A percentile compares a stretch with the other conserved stretches of the same genome.
These are phyloP conservation scores for Nakaseomyces sp. DNA, from an alignment of 1,139 yeast species.

Conservation along the genomic window DNA sequence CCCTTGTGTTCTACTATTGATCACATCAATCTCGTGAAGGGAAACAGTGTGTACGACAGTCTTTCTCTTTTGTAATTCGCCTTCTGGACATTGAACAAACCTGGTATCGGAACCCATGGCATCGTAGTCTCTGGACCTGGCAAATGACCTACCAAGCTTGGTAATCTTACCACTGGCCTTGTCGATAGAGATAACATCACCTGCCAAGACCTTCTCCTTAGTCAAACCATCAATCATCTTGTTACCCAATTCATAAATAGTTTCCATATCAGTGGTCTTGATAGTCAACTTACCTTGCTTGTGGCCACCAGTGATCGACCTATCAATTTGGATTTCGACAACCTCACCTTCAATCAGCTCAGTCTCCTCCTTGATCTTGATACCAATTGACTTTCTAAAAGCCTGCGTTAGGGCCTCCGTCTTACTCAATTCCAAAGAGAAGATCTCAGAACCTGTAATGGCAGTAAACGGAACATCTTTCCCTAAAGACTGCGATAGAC, in stretches of 20 bases:
- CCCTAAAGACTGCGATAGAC: slow-evolving; percentile 82
- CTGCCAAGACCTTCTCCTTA: slow-evolving; percentile 92
- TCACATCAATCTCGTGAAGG: slow-evolving; percentile 94
- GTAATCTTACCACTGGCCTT: slow-evolving; percentile 92
- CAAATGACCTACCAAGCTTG: slow-evolving; percentile 88
- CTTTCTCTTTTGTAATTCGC: slow-evolving; percentile 91
- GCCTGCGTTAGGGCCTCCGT: slow-evolving; percentile 96
- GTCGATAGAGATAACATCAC: slow-evolving; percentile 93
- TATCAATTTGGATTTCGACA: slow-evolving; percentile 94
- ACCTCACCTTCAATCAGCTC: slow-evolving; percentile 98
- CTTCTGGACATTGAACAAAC: slow-evolving; percentile 97
- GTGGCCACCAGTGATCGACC: slow-evolving; percentile 94
- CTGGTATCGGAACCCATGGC: slow-evolving; percentile 99
- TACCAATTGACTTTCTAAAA: slow-evolving; percentile 90
- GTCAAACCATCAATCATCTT: slow-evolving; percentile 96
- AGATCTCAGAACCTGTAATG: slow-evolving; percentile 88
- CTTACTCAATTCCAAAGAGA: slow-evolving; percentile 81
- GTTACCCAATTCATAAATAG: slow-evolving; percentile 91
- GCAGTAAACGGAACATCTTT: slow-evolving; percentile 92
- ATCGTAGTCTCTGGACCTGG: slow-evolving; percentile 95
- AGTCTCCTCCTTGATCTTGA: slow-evolving; percentile 91
- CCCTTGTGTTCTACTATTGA: slow-evolving; percentile 96
- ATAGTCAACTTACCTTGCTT: slow-evolving; percentile 96
- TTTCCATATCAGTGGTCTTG: slow-evolving; percentile 98
- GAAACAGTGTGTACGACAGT: slow-evolving; percentile 96